phyloP scores from a whole-genome alignment of 2,329 filamentous ascomycete genomes.

The Hawksworthiomyces lignivorus region DNA sequence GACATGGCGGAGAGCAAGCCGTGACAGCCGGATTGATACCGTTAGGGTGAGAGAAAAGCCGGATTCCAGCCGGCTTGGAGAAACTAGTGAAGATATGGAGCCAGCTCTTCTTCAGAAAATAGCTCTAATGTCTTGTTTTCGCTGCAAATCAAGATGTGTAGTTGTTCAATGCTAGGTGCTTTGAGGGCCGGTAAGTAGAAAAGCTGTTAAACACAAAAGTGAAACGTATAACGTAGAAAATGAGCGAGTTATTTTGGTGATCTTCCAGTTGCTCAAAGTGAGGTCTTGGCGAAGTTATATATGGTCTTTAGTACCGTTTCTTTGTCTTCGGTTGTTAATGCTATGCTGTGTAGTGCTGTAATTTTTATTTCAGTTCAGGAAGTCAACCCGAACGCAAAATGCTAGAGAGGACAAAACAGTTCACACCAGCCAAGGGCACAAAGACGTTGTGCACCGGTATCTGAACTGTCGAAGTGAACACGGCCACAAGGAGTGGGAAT shows the following conservation, averaged over 20 bases:
- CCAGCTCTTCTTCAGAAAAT: too few relatives aligned
- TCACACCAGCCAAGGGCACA: too few relatives aligned
- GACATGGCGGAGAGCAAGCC: conserved; percentile 1
- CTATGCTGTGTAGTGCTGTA: not conserved
- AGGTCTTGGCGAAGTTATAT: conserved; percentile 6
- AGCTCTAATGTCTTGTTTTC: too few relatives aligned
- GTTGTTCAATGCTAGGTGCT: not conserved
- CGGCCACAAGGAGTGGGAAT: too few relatives aligned
- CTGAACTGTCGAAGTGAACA: too few relatives aligned
- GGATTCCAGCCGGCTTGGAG: conserved; percentile 11
- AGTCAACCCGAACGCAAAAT: too few relatives aligned
- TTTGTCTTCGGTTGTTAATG: conserved; percentile 2
- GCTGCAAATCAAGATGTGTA: too few relatives aligned
- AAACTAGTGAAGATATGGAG: too few relatives aligned
- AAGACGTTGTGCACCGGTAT: too few relatives aligned
- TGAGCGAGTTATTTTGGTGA: not conserved
- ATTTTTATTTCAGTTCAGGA: conserved; percentile 1
- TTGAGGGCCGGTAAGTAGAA: not conserved
- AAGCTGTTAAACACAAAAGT: conserved; percentile 1
- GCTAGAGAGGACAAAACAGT: too few relatives aligned
- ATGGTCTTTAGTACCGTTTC: not conserved
- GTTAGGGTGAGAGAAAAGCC: not conserved
- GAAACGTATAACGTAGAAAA: conserved; percentile 5
- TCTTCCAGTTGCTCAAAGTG: not conserved
- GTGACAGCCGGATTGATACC: too few relatives aligned